Evolutionary conservation across 1,139 yeast species (phyloP).

Genomic region (Scheffersomyces titani): DNA sequence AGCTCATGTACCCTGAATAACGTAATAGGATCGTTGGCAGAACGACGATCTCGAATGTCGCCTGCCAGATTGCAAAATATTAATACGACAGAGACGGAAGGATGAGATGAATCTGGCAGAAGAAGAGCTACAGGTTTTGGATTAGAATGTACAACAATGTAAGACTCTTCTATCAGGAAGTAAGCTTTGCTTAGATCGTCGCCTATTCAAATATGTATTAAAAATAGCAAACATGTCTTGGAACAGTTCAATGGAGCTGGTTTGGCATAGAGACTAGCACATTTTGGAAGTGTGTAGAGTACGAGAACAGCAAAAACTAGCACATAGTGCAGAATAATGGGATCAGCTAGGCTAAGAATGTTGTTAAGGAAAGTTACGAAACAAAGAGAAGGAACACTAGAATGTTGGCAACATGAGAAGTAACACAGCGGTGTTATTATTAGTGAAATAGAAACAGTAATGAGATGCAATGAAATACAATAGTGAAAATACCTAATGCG

Average conservation of each 20-base stretch:
- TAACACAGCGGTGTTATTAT: too few species aligned
- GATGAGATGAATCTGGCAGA: background rate
- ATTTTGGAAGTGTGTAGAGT: background rate
- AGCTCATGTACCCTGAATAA: background rate
- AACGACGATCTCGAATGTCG: background rate
- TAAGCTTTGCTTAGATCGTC: background rate
- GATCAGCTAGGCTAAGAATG: too few species aligned
- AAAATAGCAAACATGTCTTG: background rate
- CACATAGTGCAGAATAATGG: background rate
- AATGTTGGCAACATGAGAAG: too few species aligned
- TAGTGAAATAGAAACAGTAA: too few species aligned
- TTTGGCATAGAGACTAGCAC: background rate
- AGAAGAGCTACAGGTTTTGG: background rate
- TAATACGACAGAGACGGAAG: too few species aligned
- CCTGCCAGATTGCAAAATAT: background rate
- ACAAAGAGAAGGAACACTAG: background rate
- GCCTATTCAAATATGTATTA: background rate
- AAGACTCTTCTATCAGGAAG: background rate
- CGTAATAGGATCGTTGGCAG: background rate
- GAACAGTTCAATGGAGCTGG: background rate
- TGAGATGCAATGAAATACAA: too few species aligned
- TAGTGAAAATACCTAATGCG: too few species aligned
- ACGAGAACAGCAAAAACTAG: too few species aligned
- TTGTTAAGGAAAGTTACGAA: too few species aligned
- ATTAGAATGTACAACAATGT: background rate